Base-by-base conservation (phyloP, 139 green algal species). In the Volvox africanus region DNA sequence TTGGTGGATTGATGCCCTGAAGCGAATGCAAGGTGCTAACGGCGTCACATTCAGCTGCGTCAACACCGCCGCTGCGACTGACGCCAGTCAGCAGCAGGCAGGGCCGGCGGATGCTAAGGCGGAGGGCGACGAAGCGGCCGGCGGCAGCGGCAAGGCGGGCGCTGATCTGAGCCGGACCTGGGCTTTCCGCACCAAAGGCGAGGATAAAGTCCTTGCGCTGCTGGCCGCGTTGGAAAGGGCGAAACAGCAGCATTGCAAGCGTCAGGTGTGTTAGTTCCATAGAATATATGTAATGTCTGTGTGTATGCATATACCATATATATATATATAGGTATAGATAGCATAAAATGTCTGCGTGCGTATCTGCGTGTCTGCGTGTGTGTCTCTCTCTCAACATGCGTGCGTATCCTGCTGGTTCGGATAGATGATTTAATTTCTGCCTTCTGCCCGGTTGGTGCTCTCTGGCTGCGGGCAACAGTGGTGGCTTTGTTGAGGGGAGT, bases 1-100 rank as follows among this genome's bases (percentile, higher is more conserved):
- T n/a, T n/a, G n/a, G n/a, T n/a, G n/a, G 44, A 55, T 28, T 75
- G 67, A 28, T 28, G 67, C n/a, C 16, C 18, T 19, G 61, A 75
- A 91, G 87, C 76, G 75, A 1, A 99, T 99, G 97, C 93, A 97
- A n/a, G 96, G 95, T 12, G 94, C 94, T 50, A 96, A 96, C 82
- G 97, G 97, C 11, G 96, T 97, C 16, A 97, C 94, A 0, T 99
- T 99, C 92, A 96, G 94, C 9, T 95, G 92, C 22, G 77, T 97
- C 77, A 99, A 99, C 83, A 93, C 91, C 18, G 94, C 94, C 21
- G 73, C 73, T 0, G 33, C 78, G 16, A 26, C 20, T 32, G 84
- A 87, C 30, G 26, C 73, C 19, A 55, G 26, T 2, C 83, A 73
- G 80, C 69, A 32, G 32, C 55, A 73, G 32, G 1, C 71, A 12